Conservation (phyloP, 2,329 filamentous ascomycete genomes). For the Blastomyces gilchristii region DNA sequence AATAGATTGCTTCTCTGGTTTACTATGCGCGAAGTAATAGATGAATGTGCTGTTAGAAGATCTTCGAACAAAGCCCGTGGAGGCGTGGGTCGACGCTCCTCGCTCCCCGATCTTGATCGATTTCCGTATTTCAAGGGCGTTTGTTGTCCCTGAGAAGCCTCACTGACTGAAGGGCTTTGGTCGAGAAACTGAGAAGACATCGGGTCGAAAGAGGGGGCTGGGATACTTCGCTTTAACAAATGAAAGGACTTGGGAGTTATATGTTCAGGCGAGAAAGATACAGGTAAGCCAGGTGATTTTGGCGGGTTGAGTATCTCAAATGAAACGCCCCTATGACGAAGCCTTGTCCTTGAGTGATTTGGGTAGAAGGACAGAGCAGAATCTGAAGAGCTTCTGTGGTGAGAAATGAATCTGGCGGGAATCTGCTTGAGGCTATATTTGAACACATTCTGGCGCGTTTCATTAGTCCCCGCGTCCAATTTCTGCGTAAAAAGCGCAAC, state of each 20-base stretch:
- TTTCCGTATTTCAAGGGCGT: background rate
- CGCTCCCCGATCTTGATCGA: background rate
- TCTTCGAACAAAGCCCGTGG: conserved; percentile 16
- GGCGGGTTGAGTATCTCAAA: conserved; percentile 17
- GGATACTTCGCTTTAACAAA: background rate
- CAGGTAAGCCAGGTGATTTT: conserved; percentile 1
- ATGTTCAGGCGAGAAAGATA: background rate
- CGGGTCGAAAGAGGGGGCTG: background rate
- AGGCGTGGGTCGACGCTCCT: conserved; percentile 11
- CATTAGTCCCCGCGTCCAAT: conserved; percentile 9
- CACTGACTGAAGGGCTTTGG: background rate
- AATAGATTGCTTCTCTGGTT: conserved; percentile 2
- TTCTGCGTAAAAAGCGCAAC: background rate
- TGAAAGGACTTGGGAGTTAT: background rate
- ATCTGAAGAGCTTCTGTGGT: conserved; percentile 12
- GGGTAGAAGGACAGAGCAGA: conserved; percentile 3
- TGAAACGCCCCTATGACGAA: conserved; percentile 14
- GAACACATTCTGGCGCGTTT: conserved; percentile 14
- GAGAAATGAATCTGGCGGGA: conserved; percentile 11
- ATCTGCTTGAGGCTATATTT: conserved; percentile 13
- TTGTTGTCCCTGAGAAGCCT: background rate
- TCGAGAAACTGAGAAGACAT: background rate
- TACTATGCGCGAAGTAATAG: conserved; percentile 15
- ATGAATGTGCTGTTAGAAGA: conserved; percentile 17
- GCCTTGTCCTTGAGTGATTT: conserved; percentile 5